Evolutionary conservation across 768 basidiomycete species (phyloP).

Genomic region (Auricularia auricula-judae): DNA sequence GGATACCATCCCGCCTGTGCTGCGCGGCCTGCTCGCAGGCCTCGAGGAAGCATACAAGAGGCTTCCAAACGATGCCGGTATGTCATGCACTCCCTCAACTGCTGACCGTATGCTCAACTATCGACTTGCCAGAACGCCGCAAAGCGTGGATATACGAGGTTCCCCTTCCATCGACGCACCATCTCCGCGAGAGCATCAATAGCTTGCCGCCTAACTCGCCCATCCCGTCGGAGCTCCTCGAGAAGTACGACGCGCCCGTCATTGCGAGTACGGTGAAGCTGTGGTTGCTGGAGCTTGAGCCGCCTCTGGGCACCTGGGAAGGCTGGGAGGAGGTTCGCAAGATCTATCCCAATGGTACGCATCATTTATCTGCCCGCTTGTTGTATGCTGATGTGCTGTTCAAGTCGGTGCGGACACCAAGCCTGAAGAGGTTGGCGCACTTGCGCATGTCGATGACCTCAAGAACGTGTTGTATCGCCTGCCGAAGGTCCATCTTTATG

Average conservation of each 20-base stretch:
- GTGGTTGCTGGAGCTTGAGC: constrained; percentile 86
- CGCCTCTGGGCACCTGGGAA: constrained; percentile 75
- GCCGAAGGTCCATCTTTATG: constrained; percentile 69
- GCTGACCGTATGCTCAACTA: too few relatives aligned
- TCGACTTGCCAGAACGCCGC: constrained; percentile 49
- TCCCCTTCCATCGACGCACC: constrained; percentile 72
- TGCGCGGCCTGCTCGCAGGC: constrained; percentile 53
- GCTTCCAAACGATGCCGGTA: constrained; percentile 54
- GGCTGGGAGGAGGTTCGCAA: constrained; percentile 86
- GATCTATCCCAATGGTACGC: constrained; percentile 62
- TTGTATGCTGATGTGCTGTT: not conserved
- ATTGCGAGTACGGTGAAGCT: constrained; percentile 79
- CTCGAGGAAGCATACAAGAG: constrained; percentile 52
- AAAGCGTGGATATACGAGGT: constrained; percentile 90
- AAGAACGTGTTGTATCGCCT: constrained; percentile 52
- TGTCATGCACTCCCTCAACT: constrained; percentile 12
- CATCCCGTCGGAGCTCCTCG: constrained; percentile 44
- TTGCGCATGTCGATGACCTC: constrained; percentile 54
- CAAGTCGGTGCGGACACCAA: constrained; percentile 44
- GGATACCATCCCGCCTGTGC: constrained; percentile 54
- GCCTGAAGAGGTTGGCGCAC: constrained; percentile 40
- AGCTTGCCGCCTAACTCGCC: constrained; percentile 44
- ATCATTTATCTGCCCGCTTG: not conserved
- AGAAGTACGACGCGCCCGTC: constrained; percentile 75
- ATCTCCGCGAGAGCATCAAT: constrained; percentile 77